Evolutionary conservation across 345 rosid genomes (phyloP).

Genomic region (Adansonia digitata): DNA sequence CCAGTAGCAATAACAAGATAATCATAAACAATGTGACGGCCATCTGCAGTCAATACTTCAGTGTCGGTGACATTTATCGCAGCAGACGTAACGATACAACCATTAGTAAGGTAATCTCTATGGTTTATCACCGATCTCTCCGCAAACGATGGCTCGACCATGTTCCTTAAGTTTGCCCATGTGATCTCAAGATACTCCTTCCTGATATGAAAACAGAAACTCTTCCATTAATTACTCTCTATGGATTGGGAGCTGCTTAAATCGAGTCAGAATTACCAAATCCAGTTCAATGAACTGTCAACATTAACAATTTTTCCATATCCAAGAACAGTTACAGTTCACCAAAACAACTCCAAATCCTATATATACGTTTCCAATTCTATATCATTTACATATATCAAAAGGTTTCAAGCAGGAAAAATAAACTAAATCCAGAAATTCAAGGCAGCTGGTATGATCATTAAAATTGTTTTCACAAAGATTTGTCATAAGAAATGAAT

Average conservation of each 20-base stretch:
- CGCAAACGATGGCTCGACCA: constrained; percentile 80
- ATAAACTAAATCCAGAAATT: not conserved
- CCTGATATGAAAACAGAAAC: constrained; percentile 35
- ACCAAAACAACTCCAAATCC: not conserved
- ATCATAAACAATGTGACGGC: constrained; percentile 43
- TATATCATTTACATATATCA: not conserved
- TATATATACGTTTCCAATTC: not conserved
- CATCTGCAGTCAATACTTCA: constrained; percentile 56
- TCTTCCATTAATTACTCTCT: not conserved
- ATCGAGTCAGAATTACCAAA: not conserved
- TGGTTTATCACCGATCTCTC: constrained; percentile 69
- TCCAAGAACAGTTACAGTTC: not conserved
- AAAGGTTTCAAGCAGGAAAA: not conserved
- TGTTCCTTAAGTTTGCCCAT: constrained; percentile 75
- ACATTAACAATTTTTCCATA: not conserved
- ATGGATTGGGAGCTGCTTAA: too few species aligned
- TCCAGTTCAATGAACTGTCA: not conserved
- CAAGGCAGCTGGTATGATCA: not conserved
- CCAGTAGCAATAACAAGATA: constrained; percentile 88
- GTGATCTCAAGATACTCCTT: constrained; percentile 90
- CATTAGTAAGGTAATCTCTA: constrained; percentile 53
- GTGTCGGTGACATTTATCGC: constrained; percentile 53
- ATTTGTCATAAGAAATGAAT: not conserved
- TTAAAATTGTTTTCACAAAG: not conserved
- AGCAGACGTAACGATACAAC: constrained; percentile 50